phyloP scores from a whole-genome alignment of 2,329 filamentous ascomycete species.

The Emergomyces africanus region DNA sequence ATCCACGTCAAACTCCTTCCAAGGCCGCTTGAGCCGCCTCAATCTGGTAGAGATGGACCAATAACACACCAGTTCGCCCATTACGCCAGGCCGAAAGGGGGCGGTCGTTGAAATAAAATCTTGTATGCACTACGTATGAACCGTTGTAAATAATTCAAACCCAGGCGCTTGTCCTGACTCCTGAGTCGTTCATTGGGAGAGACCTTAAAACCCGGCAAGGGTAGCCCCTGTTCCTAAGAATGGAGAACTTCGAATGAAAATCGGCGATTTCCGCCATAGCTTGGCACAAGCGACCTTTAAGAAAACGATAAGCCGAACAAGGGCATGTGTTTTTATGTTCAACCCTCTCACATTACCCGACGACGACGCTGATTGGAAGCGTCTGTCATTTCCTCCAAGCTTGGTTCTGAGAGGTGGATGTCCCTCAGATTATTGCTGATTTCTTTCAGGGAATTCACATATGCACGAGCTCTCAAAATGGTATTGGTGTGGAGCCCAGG shows the following conservation, averaged over 20 bases:
- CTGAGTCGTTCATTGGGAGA: background rate
- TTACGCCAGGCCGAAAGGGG: background rate
- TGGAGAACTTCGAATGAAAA: background rate
- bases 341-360: no score
- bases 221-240: background rate
- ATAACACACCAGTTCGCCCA: background rate
- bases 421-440: no score
- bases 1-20: no score
- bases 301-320: background rate
- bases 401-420: no score
- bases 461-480: background rate
- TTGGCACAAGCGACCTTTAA: background rate
- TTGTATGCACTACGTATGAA: background rate
- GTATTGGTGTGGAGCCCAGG: background rate
- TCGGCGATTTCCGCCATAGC: background rate
- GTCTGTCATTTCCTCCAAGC: no score
- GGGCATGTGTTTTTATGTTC: background rate
- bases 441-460: background rate
- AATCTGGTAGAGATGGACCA: background rate
- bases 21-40: no score
- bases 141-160: background rate
- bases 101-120: background rate
- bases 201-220: background rate
- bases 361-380: no score
- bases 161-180: no score